Evolutionary conservation across 2,329 filamentous ascomycete species (phyloP), one percentile per base, ranked within the genome.

Genomic region (Trichoderma gracile): DNA sequence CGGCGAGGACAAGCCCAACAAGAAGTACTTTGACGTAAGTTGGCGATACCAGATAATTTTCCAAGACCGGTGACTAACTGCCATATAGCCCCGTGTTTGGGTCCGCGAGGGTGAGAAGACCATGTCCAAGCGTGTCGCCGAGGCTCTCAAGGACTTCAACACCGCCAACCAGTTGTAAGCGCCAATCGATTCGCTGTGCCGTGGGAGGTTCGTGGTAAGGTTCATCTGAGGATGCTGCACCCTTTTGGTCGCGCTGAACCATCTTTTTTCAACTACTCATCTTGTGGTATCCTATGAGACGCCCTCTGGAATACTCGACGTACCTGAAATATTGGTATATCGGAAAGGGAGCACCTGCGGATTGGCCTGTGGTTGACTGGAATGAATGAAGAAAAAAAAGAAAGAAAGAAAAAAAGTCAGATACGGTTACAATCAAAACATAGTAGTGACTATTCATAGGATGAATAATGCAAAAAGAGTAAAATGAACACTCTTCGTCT

Each of bases 1-100:
- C 57, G 93, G 94, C 67, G 89, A 87, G 21, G 92, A 97, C 83
- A 98, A 98, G 90, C 94, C 95, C 76, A 99, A 99, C 89, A 99
- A 99, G 91, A 98, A 97, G 83, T 89, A 83, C 83, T 93, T 91
- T 73, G 88, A 90, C 72, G 79, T 78, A 73, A 77, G 77, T 76
- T 67, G 19, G 15, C 33, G 17, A 2, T 10, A 6, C 17, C 33
- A 25, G 8, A 33, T 4, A 5, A 23, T 62, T 52, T 8, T 53
- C 50, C 47, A 7, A 38, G 33, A 9, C 50, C 3, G 53, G 30
- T 60, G 15, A 52, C 52, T 53, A 46, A 53, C 60, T 38, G 50
- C 40, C 21, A 9, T 19, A 4, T 78, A 91, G 82, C 92, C 93
- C 73, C 89, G 93, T 80, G 92, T 97, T 76, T 97, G 93, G 94